Conservation (phyloP, 2,329 filamentous ascomycete species). For the Colletotrichum neosansevieriae region DNA sequence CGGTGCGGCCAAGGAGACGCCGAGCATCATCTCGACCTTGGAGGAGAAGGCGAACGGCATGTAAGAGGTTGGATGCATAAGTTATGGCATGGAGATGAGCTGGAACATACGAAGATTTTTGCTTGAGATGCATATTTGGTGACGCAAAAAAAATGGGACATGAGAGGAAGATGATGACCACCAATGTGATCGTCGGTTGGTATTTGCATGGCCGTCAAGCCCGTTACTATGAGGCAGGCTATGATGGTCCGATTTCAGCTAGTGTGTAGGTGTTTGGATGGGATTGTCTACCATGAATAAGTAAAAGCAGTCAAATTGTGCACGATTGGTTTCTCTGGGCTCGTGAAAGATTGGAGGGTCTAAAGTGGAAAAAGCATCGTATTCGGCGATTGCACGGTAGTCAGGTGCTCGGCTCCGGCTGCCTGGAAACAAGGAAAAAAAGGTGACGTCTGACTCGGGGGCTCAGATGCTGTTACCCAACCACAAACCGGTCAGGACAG, state of each 20-base stretch:
- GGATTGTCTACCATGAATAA: slow-evolving; percentile 1
- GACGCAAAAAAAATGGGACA: slow-evolving; percentile 13
- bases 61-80: slow-evolving; percentile 36
- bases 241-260: not conserved
- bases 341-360: not conserved
- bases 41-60: slow-evolving; percentile 55
- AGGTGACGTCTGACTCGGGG: slow-evolving; percentile 28
- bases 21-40: slow-evolving; percentile 50
- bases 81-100: not conserved
- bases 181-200: not conserved
- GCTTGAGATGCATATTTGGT: slow-evolving; percentile 11
- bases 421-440: slow-evolving; percentile 1
- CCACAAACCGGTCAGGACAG: not conserved
- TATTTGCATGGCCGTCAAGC: not conserved
- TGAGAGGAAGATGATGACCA: not conserved
- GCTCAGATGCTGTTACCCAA: slow-evolving; percentile 14
- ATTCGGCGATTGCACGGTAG: not conserved
- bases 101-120: not conserved
- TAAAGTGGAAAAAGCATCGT: not conserved
- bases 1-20: slow-evolving; percentile 42
- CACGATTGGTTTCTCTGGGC: not conserved
- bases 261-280: not conserved
- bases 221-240: not conserved
- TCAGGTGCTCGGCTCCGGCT: slow-evolving; percentile 7
- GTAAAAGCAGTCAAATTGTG: not conserved